phyloP scores from a whole-genome alignment of 768 basidiomycete genomes.

The Lactifluus hygrophoroides region DNA sequence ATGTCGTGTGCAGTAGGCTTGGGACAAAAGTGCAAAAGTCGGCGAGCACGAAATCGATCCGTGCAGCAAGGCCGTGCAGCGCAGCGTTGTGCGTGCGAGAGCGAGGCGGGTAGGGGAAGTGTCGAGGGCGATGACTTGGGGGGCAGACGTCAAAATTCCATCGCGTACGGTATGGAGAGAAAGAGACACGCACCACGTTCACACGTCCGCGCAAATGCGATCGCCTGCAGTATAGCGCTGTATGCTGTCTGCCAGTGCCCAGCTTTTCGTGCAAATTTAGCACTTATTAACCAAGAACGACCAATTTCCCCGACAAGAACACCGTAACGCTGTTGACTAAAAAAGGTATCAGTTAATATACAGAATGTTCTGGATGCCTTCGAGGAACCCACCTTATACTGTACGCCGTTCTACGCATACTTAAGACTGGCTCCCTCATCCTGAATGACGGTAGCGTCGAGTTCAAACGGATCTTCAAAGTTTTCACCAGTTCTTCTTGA shows the following conservation, averaged over 20 bases:
- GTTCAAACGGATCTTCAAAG: slow-evolving; percentile 58
- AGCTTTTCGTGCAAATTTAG: slow-evolving; percentile 95
- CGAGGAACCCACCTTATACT: slow-evolving; percentile 39
- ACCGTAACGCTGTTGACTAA: slow-evolving; percentile 7
- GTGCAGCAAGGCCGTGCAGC: slow-evolving; percentile 89
- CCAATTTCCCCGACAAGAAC: slow-evolving; percentile 39
- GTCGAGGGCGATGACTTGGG: slow-evolving; percentile 87
- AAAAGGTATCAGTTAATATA: background rate
- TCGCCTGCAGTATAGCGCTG: slow-evolving; percentile 90
- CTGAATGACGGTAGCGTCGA: slow-evolving; percentile 82
- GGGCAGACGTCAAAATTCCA: background rate
- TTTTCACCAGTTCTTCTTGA: slow-evolving; percentile 38
- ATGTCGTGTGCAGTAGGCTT: slow-evolving; percentile 18
- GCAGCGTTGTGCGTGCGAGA: slow-evolving; percentile 90
- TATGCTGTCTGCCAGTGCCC: slow-evolving; percentile 96
- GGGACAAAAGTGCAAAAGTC: slow-evolving; percentile 82
- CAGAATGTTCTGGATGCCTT: background rate
- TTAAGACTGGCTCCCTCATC: slow-evolving; percentile 79
- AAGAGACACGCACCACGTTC: slow-evolving; percentile 83
- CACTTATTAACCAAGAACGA: slow-evolving; percentile 81
- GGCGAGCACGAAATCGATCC: slow-evolving; percentile 86
- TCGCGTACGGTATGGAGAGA: background rate
- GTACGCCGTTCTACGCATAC: slow-evolving; percentile 82
- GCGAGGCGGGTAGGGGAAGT: slow-evolving; percentile 73
- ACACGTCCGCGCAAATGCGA: slow-evolving; percentile 94